Evolutionary conservation across 2,329 filamentous ascomycete genomes (phyloP), one percentile per base, ranked within the genome.

Genomic region (Plectosphaerella plurivora): DNA sequence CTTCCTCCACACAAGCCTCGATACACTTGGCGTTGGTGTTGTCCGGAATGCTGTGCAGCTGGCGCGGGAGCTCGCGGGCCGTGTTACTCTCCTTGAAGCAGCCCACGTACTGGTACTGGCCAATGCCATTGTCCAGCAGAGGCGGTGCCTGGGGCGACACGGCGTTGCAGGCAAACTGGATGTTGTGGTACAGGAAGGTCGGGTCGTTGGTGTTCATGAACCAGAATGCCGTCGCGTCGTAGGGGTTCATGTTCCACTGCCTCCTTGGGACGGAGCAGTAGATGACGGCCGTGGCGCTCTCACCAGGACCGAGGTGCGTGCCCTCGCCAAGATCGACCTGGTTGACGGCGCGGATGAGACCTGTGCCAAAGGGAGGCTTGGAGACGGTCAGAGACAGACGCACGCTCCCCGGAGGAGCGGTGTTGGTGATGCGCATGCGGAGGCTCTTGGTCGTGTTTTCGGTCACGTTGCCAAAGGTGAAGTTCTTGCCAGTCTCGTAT

Each of bases 31-130:
- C 65, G 22, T 70, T 74, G 3, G 74, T 74, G 63, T 71, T 77
- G 14, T 61, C 63, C 10, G 62, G 54, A n/a, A 67, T 63, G n/a
- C 67, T 64, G 41, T 74, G 73, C 0, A 77, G 53, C 55, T 73
- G 69, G 3, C 55, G 65, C 2, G 71, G 60, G 2, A 84, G 67
- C 58, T 82, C 79, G 11, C 79, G 73, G 12, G 71, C 73, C 0
- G 79, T 79, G 45, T 79, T 82, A 54, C 79, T 80, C 57, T 84
- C 81, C 47, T 72, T 72, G 65, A 69, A 83, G 63, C 81, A 84
- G 4, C 80, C 80, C 2, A 72, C 58, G 52, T 83, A 83, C 11
- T 73, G 70, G 57, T 78, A 82, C n/a, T 68, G 63, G 7, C 74
- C 76, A 1, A 71, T 67, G 0, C 76, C 76, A 20, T 73, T 69